A percentile compares a stretch with the other conserved stretches of the same genome.
phyloP scores from a whole-genome alignment of 805 yeast genomes.

The Ogataea sp. region DNA sequence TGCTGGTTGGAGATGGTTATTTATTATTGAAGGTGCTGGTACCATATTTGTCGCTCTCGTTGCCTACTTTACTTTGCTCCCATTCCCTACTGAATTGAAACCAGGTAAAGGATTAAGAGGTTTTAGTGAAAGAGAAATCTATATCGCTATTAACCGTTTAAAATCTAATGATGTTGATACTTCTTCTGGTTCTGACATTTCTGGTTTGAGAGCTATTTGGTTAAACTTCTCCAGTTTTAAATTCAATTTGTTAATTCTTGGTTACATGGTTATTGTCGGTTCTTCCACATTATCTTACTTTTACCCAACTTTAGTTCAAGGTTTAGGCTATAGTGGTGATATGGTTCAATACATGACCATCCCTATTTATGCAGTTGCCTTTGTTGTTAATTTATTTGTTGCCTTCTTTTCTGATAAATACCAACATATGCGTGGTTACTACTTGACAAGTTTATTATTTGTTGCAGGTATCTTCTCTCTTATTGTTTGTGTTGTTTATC shows the following conservation, averaged over 20 bases:
- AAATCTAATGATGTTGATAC: conserved; percentile 43
- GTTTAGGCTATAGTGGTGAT: conserved; percentile 41
- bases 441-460: conserved; percentile 40
- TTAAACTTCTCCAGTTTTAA: conserved; percentile 4
- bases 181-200: conserved; percentile 4
- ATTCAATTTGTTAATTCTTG: conserved; percentile 20
- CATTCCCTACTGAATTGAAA: conserved; percentile 15
- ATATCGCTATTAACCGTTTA: conserved; percentile 41
- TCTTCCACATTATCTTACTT: conserved; percentile 32
- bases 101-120: conserved; percentile 20
- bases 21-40: conserved; percentile 38
- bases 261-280: conserved; percentile 44
- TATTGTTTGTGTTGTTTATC: conserved; percentile 4
- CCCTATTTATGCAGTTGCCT: conserved; percentile 11
- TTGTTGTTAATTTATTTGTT: conserved; percentile 3
- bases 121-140: conserved; percentile 34
- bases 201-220: conserved; percentile 7
- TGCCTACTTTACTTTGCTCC: conserved; percentile 9
- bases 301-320: conserved; percentile 52
- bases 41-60: conserved; percentile 27
- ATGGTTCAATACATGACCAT: conserved; percentile 16
- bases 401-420: conserved; percentile 16
- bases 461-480: conserved; percentile 31
- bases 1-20: conserved; percentile 46
- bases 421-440: conserved; percentile 41